These are phyloP conservation scores for Friedmanniomyces endolithicus DNA, from an alignment of 495 filamentous ascomycete genomes.

Conservation along the genomic window DNA sequence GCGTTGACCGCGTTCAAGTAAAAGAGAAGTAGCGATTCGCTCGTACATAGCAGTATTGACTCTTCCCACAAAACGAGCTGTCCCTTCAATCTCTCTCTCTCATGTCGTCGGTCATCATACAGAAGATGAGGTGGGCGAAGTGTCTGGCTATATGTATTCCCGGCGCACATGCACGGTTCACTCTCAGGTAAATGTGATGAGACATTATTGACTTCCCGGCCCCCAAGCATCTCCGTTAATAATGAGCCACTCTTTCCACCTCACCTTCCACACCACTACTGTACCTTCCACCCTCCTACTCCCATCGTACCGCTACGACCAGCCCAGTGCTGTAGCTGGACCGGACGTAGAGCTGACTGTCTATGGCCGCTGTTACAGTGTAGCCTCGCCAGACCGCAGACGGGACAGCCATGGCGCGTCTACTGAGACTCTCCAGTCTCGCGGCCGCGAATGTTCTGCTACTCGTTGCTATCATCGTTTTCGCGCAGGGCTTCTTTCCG, in stretches of 20 bases:
- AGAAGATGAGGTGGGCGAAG: too few relatives aligned
- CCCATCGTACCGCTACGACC: too few relatives aligned
- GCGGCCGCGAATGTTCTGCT: conserved; percentile 59
- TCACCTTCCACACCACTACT: background rate
- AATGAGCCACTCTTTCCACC: background rate
- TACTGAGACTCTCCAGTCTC: conserved; percentile 3
- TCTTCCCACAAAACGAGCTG: background rate
- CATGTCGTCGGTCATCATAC: background rate
- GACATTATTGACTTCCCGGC: too few relatives aligned
- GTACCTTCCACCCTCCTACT: background rate
- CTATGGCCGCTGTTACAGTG: too few relatives aligned
- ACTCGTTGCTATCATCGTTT: conserved; percentile 62
- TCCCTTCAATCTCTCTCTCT: background rate
- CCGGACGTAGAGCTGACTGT: too few relatives aligned
- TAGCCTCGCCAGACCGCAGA: background rate
- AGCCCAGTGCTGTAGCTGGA: too few relatives aligned
- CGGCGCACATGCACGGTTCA: background rate
- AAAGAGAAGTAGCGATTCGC: background rate
- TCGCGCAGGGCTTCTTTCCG: conserved; percentile 90
- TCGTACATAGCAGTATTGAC: background rate
- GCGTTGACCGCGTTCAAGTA: background rate
- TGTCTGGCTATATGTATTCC: background rate
- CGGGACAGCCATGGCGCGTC: background rate
- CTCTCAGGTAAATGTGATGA: background rate
- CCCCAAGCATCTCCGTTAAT: background rate